phyloP scores from a whole-genome alignment of 129 eudicot genomes.

The Oenanthe sinensis region DNA sequence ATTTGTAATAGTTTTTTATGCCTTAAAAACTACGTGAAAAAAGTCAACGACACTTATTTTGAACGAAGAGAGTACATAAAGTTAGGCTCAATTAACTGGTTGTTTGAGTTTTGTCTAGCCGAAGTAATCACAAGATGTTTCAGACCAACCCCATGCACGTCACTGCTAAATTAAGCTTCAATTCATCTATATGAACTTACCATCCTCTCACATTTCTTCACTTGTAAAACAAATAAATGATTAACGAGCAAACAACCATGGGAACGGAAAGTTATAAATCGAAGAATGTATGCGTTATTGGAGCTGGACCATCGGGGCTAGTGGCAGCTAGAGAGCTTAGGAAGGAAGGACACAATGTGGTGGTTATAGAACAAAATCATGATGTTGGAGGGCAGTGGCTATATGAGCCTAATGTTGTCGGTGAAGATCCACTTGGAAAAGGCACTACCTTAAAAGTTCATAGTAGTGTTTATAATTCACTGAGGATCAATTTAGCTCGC shows the following conservation, averaged over 20 bases:
- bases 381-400: conserved; percentile 97
- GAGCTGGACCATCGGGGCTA: conserved; percentile 86
- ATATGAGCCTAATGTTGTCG: conserved; percentile 59
- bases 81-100: neutral
- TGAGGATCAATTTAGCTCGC: conserved; percentile 67
- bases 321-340: conserved; percentile 79
- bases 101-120: neutral
- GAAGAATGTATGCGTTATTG: conserved; percentile 67
- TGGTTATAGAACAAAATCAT: conserved; percentile 75
- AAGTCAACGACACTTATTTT: no score
- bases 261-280: conserved; percentile 27
- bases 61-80: no score
- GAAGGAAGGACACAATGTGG: conserved; percentile 76
- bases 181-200: neutral
- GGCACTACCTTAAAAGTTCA: conserved; percentile 35
- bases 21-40: no score
- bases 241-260: conserved; percentile 23
- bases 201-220: neutral
- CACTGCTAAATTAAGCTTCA: neutral
- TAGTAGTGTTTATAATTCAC: conserved; percentile 67
- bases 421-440: conserved; percentile 58
- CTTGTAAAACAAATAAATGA: neutral
- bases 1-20: no score
- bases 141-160: neutral
- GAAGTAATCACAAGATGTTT: neutral